Base-by-base conservation (phyloP, 225 moss, liverwort and hornwort genomes). In the Physcomitrium patens region DNA sequence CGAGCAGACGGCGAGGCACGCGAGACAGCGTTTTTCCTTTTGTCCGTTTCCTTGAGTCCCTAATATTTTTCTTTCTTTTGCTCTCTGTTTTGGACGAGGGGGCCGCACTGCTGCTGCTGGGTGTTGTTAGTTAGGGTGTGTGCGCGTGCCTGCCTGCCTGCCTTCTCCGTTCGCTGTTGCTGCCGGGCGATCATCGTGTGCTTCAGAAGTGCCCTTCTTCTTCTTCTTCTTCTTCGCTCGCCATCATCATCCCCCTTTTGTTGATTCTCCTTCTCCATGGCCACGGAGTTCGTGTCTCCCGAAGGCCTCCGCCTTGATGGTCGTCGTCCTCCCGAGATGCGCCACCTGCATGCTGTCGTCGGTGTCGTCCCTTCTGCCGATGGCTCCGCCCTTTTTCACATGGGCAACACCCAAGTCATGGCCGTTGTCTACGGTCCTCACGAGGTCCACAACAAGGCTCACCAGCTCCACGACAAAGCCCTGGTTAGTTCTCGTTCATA, bases 391-490 rank as follows among this genome's bases (percentile, higher is more conserved):
- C 72, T 86, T 28, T 99, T 99, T 71, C 91, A 99, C 77, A 99
- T 99, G 97, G 97, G 97, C 22, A 99, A 99, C 42, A 99, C 94
- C 46, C 94, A 94, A 87, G 97, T 90, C 52, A 93, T 99, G 73
- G 97, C 97, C 37, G 94, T 93, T 57, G 93, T 99, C 16, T 99
- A 91, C 65, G 97, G 97, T 22, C 97, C 97, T 58, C 94, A 89
- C 57, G 94, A 97, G 89, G 93, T 94, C 72, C 79, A 89, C 80
- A 93, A 87, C 54, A 83, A 85, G 79, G 80, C 87, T 63, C 92
- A 93, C 69, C 94, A 94, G 81, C 87, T 93, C 67, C 94, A 94
- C 63, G 97, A 94, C 67, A 80, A 86, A 71, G 97, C 94, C 48
- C 82, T 94, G 71, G 97, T 97, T 83, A 23, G 44, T 43, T 37